Percentiles rank a stretch among this genome's conserved stretches.
phyloP scores from a whole-genome alignment of 345 rosid species.

The Populus davidiana region DNA sequence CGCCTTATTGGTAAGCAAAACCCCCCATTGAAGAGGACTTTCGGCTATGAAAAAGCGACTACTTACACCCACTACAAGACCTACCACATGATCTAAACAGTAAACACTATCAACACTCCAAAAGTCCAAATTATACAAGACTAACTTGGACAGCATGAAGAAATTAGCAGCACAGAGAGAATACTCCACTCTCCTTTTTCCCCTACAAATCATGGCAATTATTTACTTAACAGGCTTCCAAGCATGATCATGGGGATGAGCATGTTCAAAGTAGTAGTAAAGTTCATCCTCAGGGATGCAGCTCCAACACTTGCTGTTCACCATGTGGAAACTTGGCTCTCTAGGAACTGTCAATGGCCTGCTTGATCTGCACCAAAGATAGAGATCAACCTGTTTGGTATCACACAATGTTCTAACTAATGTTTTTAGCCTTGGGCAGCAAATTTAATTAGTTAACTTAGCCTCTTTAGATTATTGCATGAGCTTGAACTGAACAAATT shows the following conservation, averaged over 20 bases:
- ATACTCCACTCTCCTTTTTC: not conserved
- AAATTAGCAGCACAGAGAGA: not conserved
- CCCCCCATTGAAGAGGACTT: not conserved
- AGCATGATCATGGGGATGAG: conserved; percentile 39
- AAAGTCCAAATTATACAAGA: not conserved
- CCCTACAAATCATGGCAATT: not conserved
- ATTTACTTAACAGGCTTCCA: conserved; percentile 33
- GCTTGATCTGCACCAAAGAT: conserved; percentile 51
- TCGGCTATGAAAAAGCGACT: not conserved
- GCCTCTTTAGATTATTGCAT: not conserved
- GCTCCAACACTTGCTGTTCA: conserved; percentile 58
- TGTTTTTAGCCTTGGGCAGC: not conserved
- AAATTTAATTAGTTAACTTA: not conserved
- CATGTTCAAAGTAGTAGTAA: conserved; percentile 36
- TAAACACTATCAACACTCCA: not conserved
- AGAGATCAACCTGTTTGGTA: not conserved
- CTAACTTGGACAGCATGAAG: not conserved
- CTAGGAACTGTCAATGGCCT: conserved; percentile 67
- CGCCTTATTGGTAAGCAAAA: not conserved
- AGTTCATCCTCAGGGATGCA: conserved; percentile 45
- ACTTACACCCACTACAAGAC: not conserved
- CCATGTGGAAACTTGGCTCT: conserved; percentile 58
- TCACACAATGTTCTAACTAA: not conserved
- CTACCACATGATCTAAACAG: not conserved
- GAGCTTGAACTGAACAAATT: not conserved